Base-by-base conservation (phyloP, 2,329 filamentous ascomycete genomes). In the Fusarium hostae region DNA sequence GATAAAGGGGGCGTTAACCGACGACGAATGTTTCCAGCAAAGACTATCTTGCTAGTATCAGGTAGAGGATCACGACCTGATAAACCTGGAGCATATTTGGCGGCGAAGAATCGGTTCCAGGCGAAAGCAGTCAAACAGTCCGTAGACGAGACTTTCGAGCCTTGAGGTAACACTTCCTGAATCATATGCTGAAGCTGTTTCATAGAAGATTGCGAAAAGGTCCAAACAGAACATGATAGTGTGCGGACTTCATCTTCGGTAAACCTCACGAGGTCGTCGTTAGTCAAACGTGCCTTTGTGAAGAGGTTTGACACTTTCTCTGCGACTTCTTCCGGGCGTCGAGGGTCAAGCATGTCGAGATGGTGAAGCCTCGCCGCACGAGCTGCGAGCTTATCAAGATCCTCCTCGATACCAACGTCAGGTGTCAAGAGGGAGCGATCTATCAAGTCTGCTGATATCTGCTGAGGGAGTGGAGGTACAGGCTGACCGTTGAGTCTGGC, bases 91-190 rank as follows among this genome's bases (percentile, higher is more conserved):
- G 59, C 63, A 28, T 44, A 50, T 56, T 66, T 66, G 3, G 59
- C 59, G 1, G 4, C 8, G 22, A 57, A 66, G 15, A 66, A 45
- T 18, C 59, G 51, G 13, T 63, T 52, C 63, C 63, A 66, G 3
- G 37, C 15, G 37, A 66, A 66, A 2, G 58, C 34, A 5, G 58
- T 66, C 50, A 66, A 37, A 22, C 63, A 63, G 52, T 66, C 63
- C 5, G 55, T 40, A 3, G 63, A 26, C 2, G 63, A 66, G 8
- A 63, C 28, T 16, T 30, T 66, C 16, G 59, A 22, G 30, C 22
- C 24, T 9, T 6, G 3, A 4, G 43, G 50, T 8, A 54, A 52
- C 2, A 20, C 50, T 9, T 12, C 28, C 24, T 57, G 59, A 12
- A 40, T 41, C 18, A 63, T 34, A 2, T 18, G 30, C 5, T 57